A percentile compares a stretch with the other conserved stretches of the same genome.
These are phyloP conservation scores for Chaetoscypha palmicola DNA, from an alignment of 2,329 filamentous ascomycete genomes.

Conservation along the genomic window DNA sequence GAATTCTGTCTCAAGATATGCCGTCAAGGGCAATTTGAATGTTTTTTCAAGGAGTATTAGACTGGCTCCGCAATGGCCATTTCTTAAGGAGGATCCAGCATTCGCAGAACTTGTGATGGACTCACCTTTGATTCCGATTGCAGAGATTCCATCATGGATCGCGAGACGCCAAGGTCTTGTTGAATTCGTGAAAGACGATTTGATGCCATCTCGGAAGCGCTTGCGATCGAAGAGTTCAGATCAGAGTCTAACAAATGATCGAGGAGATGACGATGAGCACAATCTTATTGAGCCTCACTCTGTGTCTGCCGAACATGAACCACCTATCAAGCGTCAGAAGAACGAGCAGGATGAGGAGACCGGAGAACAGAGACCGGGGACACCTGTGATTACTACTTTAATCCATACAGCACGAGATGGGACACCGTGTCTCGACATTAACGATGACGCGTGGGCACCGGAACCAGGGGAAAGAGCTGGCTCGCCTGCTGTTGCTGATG, in stretches of 20 bases:
- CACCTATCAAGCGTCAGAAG: slow-evolving; percentile 25
- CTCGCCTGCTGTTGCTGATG: slow-evolving; percentile 8
- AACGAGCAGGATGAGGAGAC: slow-evolving; percentile 8
- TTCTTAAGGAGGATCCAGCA: slow-evolving; percentile 38
- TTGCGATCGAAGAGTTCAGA: slow-evolving; percentile 15
- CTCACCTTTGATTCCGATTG: slow-evolving; percentile 22
- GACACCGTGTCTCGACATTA: slow-evolving; percentile 20
- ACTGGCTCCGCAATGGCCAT: slow-evolving; percentile 35
- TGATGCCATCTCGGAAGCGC: slow-evolving; percentile 21
- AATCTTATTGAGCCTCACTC: slow-evolving; percentile 6
- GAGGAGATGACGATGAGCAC: slow-evolving; percentile 11
- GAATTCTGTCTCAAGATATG: slow-evolving; percentile 39
- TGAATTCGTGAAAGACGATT: slow-evolving; percentile 1
- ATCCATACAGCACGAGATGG: slow-evolving; percentile 15
- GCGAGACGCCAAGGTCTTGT: slow-evolving; percentile 15
- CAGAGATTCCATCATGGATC: slow-evolving; percentile 23
- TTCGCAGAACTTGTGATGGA: slow-evolving; percentile 30
- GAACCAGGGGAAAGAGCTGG: slow-evolving; percentile 26
- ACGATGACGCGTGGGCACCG: slow-evolving; percentile 30
- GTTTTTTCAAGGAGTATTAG: slow-evolving; percentile 39
- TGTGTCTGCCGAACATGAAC: slow-evolving; percentile 8
- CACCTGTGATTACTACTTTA: slow-evolving; percentile 11
- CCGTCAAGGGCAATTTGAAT: slow-evolving; percentile 36
- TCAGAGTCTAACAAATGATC: slow-evolving; percentile 11
- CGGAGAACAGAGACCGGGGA: slow-evolving; percentile 1